Conservation (phyloP, 2,329 filamentous ascomycete genomes). For the Coniochaeta prunicola region DNA sequence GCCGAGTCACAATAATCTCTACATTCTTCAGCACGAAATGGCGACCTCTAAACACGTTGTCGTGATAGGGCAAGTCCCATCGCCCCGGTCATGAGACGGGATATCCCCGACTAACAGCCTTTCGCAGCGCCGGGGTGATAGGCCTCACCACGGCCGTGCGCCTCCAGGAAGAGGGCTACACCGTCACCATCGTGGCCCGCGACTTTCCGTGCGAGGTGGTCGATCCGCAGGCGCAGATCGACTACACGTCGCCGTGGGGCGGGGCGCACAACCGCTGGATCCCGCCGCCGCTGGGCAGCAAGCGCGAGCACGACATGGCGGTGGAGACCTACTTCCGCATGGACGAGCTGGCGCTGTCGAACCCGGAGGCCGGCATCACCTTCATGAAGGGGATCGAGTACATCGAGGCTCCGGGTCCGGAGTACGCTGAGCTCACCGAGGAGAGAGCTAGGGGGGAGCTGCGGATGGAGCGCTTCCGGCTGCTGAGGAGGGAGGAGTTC, state of each 20-base stretch:
- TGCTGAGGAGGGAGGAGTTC: conserved; percentile 27
- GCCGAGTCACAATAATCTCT: too few species aligned
- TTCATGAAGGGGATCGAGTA: conserved; percentile 43
- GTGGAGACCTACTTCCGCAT: conserved; percentile 35
- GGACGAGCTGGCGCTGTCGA: conserved; percentile 19
- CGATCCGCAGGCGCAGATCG: conserved; percentile 28
- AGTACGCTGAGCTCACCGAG: conserved; percentile 29
- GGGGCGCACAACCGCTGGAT: conserved; percentile 49
- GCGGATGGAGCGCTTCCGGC: conserved; percentile 28
- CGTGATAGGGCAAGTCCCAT: conserved; percentile 6
- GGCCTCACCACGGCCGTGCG: conserved; percentile 41
- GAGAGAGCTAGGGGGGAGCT: conserved; percentile 19
- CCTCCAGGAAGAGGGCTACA: conserved; percentile 31
- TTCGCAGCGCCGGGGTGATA: conserved; percentile 43
- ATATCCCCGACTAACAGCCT: not conserved
- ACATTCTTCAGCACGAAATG: too few species aligned
- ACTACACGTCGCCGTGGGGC: conserved; percentile 52
- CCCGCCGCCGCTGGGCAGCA: conserved; percentile 22
- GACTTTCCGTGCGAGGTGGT: conserved; percentile 41
- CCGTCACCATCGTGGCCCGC: conserved; percentile 35
- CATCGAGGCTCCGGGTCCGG: conserved; percentile 35
- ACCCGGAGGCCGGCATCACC: conserved; percentile 37
- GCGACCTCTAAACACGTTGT: not conserved
- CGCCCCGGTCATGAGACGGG: not conserved
- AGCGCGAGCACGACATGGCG: conserved; percentile 35